A percentile compares a stretch with the other conserved stretches of the same genome.
Evolutionary conservation across 345 rosid species (phyloP).

Genomic region (Brassica juncea): DNA sequence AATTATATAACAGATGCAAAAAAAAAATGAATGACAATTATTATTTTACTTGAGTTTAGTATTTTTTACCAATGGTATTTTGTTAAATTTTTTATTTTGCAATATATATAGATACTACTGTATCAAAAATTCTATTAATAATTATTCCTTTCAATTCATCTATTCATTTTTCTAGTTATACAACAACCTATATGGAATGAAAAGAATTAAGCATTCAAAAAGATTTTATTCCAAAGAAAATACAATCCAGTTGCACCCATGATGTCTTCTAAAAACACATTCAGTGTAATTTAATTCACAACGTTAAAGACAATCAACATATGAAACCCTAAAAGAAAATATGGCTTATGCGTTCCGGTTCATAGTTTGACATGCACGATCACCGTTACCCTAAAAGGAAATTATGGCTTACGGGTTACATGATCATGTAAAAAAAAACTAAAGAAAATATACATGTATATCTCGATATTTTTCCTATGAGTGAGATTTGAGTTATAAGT

Average conservation of each 20-base stretch:
- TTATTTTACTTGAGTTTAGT: background rate
- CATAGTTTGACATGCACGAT: slow-evolving; percentile 19
- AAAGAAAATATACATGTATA: background rate
- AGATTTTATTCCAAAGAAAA: background rate
- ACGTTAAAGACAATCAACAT: background rate
- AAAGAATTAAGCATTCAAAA: no score
- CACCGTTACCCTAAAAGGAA: background rate
- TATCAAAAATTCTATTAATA: no score
- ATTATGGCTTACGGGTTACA: background rate
- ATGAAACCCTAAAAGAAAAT: background rate
- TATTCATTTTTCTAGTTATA: background rate
- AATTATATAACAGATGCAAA: background rate
- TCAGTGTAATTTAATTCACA: background rate
- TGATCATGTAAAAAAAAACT: background rate
- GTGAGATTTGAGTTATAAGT: background rate
- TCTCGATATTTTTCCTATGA: background rate
- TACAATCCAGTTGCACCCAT: background rate
- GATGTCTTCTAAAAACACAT: background rate
- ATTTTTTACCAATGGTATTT: background rate
- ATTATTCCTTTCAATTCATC: background rate
- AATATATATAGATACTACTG: background rate
- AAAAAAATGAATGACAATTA: background rate
- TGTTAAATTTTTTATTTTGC: background rate
- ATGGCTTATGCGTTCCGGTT: slow-evolving; percentile 2
- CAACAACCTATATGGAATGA: background rate